A percentile compares a stretch with the other conserved stretches of the same genome.
Conservation (phyloP, 306 rosid species). For the Gillenia trifoliata region DNA sequence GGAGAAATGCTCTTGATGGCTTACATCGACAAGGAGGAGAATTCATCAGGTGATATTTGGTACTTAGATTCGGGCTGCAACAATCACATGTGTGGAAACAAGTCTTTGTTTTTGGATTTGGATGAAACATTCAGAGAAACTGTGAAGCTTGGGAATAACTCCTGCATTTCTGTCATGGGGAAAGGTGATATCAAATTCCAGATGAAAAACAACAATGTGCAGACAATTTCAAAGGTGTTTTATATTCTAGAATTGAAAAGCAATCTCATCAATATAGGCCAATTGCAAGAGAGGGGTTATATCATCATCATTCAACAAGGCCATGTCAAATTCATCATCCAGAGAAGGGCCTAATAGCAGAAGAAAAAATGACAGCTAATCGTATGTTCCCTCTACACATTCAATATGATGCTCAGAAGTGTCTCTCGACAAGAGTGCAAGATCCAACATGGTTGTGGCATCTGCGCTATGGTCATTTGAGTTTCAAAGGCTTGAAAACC, state of each 20-base stretch:
- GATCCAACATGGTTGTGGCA: background rate
- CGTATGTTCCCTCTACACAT: background rate
- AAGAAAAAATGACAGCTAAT: background rate
- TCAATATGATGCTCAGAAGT: background rate
- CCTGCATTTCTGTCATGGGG: background rate
- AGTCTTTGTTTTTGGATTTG: background rate
- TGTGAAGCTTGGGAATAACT: background rate
- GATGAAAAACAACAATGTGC: background rate
- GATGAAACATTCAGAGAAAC: background rate
- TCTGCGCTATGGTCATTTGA: background rate
- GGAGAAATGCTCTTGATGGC: background rate
- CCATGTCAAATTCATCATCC: background rate
- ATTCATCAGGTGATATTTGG: background rate
- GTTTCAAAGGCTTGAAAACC: background rate
- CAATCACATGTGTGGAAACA: slow-evolving; percentile 8
- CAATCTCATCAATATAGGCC: background rate
- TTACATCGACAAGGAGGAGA: background rate
- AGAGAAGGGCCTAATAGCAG: background rate
- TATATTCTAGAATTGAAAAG: background rate
- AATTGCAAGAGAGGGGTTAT: background rate
- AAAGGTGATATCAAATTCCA: background rate
- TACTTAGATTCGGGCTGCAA: background rate
- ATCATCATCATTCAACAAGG: background rate
- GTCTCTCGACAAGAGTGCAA: background rate
- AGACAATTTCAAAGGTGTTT: background rate